Base-by-base conservation (phyloP, 371 early-diverging fungal genomes). In the Mortierella sp. region DNA sequence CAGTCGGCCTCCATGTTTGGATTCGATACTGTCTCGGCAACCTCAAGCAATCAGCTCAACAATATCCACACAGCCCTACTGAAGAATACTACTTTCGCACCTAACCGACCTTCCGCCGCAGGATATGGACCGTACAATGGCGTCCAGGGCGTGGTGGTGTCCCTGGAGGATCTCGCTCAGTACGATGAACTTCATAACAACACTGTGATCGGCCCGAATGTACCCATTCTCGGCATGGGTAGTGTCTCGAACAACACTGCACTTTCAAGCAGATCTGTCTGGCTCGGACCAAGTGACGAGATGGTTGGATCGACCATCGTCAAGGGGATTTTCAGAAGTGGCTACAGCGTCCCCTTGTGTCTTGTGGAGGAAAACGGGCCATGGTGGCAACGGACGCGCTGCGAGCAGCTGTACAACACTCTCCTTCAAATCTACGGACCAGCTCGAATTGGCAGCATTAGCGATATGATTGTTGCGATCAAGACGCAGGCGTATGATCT, bases 311-410 rank as follows among this genome's bases (percentile, higher is more conserved):
- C 70, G 14, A 34, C n/a, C 22, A 66, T 79, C 67, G 69, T 76
- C 0, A 50, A 76, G n/a, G 76, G 76, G 68, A 73, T 83, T 29
- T 47, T 83, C 37, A 71, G 70, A 47, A 73, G 66, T 22, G 79
- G 84, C 16, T 83, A 70, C 39, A 52, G 50, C 4, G 70, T 73
- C n/a, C 84, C 84, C 2, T 45, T 83, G 8, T 83, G 84, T 61
- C 71, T 83, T 7, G 64, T 83, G n/a, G 84, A 83, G 58, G 79
- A 79, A 2, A 70, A 73, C 41, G 84, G 84, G 3, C 84, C 84
- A 2, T 78, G 72, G 70, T 83, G 79, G 76, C 84, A 83, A 41
- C 16, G 24, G 2, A 9, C 10, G 19, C 68, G 73, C 37, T 83
- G 84, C 40, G 70, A 67, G 0, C 63, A 76, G 53, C 76, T 83